Evolutionary conservation across 306 rosid species (phyloP).

Genomic region (Neltuma alba): DNA sequence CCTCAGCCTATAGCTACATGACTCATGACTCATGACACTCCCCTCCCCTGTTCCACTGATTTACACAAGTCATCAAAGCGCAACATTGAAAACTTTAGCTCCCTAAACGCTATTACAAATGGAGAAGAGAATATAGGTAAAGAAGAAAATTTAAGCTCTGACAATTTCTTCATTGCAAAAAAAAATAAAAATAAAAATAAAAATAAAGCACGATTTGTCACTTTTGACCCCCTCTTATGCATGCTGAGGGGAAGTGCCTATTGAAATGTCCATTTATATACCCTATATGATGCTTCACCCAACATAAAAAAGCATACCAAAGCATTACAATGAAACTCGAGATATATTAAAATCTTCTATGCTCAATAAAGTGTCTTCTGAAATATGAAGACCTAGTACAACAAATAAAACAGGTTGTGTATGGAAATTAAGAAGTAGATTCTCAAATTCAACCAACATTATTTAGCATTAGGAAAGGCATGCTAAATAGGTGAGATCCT

Average conservation of each 20-base stretch:
- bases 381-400: background rate
- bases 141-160: background rate
- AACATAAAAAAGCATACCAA: conserved; percentile 1
- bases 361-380: background rate
- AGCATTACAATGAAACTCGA: background rate
- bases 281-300: background rate
- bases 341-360: background rate
- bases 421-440: background rate
- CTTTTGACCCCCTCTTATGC: background rate
- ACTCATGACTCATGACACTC: no score
- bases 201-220: background rate
- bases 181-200: no score
- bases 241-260: background rate
- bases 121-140: background rate
- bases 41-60: conserved; percentile 6
- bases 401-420: background rate
- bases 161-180: background rate
- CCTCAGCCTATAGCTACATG: background rate
- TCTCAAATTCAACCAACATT: background rate
- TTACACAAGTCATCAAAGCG: background rate
- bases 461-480: background rate
- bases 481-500: background rate
- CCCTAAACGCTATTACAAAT: background rate
- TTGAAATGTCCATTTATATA: background rate
- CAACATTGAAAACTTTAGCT: background rate